Conservation (phyloP, 345 rosid species). For the Psidium friedrichsthalianum region DNA sequence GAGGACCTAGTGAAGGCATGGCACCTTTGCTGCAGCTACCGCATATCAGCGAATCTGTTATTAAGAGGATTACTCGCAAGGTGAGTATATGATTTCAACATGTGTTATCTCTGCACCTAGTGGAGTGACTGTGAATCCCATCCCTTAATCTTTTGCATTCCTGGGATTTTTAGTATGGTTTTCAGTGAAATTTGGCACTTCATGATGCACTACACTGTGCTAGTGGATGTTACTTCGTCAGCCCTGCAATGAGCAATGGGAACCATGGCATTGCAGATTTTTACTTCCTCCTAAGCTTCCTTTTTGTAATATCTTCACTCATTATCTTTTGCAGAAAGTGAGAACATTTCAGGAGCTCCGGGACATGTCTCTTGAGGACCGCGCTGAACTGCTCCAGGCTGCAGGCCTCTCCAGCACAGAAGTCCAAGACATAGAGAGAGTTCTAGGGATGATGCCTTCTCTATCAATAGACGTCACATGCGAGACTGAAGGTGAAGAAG, state of each 20-base stretch:
- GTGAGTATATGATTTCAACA: constrained; percentile 12
- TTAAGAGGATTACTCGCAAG: constrained; percentile 94
- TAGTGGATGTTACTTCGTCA: background rate
- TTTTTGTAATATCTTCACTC: background rate
- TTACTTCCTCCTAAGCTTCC: background rate
- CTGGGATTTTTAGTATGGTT: background rate
- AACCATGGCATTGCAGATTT: background rate
- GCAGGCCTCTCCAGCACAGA: constrained; percentile 73
- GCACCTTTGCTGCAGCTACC: constrained; percentile 97
- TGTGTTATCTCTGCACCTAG: background rate
- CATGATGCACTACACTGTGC: background rate
- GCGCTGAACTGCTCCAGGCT: constrained; percentile 70
- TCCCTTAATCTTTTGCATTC: background rate
- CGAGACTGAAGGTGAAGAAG: constrained; percentile 99
- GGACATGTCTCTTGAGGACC: constrained; percentile 61
- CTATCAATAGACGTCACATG: constrained; percentile 65
- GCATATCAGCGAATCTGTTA: constrained; percentile 63
- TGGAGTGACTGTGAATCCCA: background rate
- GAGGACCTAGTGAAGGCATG: constrained; percentile 81
- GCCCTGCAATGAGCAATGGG: background rate
- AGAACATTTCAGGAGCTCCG: constrained; percentile 75
- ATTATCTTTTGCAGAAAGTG: constrained; percentile 56
- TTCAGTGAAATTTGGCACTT: background rate
- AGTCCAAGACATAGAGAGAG: constrained; percentile 68
- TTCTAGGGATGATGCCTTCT: constrained; percentile 90